These are phyloP conservation scores for Noccaea caerulescens DNA, from an alignment of 345 rosid species.

Conservation along the genomic window DNA sequence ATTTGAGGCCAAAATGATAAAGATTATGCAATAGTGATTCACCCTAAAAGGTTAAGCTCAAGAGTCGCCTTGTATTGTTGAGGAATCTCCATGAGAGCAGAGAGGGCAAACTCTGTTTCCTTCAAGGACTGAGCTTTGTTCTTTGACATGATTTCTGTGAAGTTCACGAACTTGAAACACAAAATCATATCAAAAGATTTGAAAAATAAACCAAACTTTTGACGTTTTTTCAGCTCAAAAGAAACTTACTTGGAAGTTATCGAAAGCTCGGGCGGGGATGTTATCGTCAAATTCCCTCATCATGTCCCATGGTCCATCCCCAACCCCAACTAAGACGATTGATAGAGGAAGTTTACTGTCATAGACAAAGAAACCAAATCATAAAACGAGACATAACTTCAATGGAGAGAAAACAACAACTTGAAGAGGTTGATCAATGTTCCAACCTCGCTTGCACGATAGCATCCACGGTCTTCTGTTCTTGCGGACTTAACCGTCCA, in stretches of 20 bases:
- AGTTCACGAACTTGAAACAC: constrained; percentile 82
- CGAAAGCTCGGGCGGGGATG: constrained; percentile 92
- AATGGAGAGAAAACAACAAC: constrained; percentile 1
- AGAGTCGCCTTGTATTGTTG: constrained; percentile 90
- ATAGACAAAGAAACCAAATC: neutral
- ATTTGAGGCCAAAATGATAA: constrained; percentile 41
- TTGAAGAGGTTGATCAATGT: constrained; percentile 9
- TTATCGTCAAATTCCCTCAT: constrained; percentile 97
- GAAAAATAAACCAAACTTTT: neutral
- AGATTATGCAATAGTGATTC: constrained; percentile 64
- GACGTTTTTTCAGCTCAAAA: neutral
- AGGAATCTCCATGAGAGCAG: constrained; percentile 97
- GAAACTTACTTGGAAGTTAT: constrained; percentile 83
- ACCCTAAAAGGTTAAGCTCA: constrained; percentile 89
- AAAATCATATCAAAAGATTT: constrained; percentile 24
- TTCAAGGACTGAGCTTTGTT: constrained; percentile 56
- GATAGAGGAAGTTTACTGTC: constrained; percentile 75
- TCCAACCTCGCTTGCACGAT: constrained; percentile 89
- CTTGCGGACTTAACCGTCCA: constrained; percentile 89
- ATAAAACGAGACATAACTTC: constrained; percentile 21
- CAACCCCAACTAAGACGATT: constrained; percentile 89
- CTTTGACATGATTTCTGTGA: constrained; percentile 90
- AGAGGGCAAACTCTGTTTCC: constrained; percentile 89
- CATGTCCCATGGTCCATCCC: constrained; percentile 99
- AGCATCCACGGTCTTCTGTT: constrained; percentile 88